A percentile compares a stretch with the other conserved stretches of the same genome.
phyloP scores from a whole-genome alignment of 202 grass and related monocot species.

The Dendrocalamus latiflorus region DNA sequence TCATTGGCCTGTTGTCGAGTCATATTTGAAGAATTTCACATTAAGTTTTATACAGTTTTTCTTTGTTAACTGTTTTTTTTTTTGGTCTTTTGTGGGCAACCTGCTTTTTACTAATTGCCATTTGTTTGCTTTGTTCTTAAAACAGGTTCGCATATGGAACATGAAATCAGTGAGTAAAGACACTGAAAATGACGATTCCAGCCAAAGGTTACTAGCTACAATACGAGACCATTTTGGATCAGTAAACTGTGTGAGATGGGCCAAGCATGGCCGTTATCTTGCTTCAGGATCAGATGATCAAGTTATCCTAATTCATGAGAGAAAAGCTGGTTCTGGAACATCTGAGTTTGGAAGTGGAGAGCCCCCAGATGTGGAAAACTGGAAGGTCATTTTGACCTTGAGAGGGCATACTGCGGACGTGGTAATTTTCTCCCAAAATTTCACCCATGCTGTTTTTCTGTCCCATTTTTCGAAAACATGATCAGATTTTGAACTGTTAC shows the following conservation, averaged over 20 bases:
- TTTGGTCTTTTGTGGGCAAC: neutral
- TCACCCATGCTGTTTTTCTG: constrained; percentile 8
- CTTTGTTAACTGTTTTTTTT: too few species aligned
- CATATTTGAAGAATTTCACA: neutral
- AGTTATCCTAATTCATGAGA: constrained; percentile 88
- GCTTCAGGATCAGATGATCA: constrained; percentile 98
- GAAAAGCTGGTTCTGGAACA: constrained; percentile 83
- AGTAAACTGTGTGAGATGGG: constrained; percentile 97
- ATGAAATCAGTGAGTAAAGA: constrained; percentile 80
- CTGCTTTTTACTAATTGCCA: neutral
- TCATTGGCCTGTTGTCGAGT: neutral
- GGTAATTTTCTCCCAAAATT: constrained; percentile 64
- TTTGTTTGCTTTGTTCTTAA: neutral
- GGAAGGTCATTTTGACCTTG: constrained; percentile 95
- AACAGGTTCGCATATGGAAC: constrained; percentile 93
- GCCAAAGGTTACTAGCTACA: constrained; percentile 72
- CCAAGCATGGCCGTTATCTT: constrained; percentile 75
- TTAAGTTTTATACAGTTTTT: neutral
- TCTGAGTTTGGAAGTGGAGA: constrained; percentile 96
- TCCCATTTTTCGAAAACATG: neutral
- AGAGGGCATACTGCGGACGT: constrained; percentile 97
- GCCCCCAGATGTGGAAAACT: constrained; percentile 93
- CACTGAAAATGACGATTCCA: constrained; percentile 35
- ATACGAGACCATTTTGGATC: constrained; percentile 95
- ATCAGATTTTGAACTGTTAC: neutral